Base-by-base conservation (phyloP, 2,329 filamentous ascomycete species). In the Nothopassalora personata region DNA sequence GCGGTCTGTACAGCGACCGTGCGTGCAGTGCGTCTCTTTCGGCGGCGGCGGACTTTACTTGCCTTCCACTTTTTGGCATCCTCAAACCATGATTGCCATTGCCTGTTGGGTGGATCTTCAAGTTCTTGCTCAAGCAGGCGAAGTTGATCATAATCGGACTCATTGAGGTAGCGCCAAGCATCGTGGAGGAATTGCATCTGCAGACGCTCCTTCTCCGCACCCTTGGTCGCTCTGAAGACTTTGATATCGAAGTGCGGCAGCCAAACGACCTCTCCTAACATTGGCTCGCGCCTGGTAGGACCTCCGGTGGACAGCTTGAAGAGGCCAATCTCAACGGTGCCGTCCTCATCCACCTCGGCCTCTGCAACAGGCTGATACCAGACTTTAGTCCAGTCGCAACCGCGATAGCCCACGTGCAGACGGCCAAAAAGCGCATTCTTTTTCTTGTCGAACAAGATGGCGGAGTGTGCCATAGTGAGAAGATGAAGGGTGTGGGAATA, bases 121-220 rank as follows among this genome's bases (percentile, higher is more conserved):
- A 79, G 76, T 50, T 74, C 73, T 27, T 79, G 70, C 66, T 85
- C 83, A 33, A 68, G 60, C 36, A 68, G 59, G 3, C 68, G 67
- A 3, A 88, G 77, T 67, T 87, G 80, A 18, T 77, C 75, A 36
- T 83, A 74, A 67, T 64, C 56, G 7, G 51, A 54, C 47, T 58
- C 59, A 18, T 30, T 34, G 1, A 59, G 31, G 23, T 65, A 66
- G 9, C 36, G 51, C 45, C 58, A 63, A 1, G 55, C 54, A 46
- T 64, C 59, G 18, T 48, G 19, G 28, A 66, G 18, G n/a, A 54
- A 61, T 27, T 59, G 56, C 58, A 48, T 53, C 28, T 64, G 62
- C 36, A 60, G 31, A 9, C 33, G 34, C 11, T 57, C 18, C 34
- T 36, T 55, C 5, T 53, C 47, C 11, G 31, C 53, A 18, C 4